Percentiles rank a stretch among this genome's conserved stretches.
Evolutionary conservation across 2,329 filamentous ascomycete species (phyloP).

Genomic region (Clonostachys solani): DNA sequence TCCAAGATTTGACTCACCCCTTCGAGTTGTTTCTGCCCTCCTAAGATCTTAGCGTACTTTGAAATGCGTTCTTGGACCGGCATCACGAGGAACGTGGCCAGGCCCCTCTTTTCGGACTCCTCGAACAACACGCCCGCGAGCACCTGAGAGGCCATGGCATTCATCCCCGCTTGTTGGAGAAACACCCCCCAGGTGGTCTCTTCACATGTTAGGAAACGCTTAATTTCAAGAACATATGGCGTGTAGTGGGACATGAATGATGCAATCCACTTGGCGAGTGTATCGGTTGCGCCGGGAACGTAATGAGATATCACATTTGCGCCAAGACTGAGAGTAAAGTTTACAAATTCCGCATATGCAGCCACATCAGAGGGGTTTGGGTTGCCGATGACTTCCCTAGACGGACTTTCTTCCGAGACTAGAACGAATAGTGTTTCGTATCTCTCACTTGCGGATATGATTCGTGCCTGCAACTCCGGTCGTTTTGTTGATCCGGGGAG

Average conservation of each 20-base stretch:
- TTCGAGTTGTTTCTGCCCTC: constrained; percentile 13
- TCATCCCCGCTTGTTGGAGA: constrained; percentile 26
- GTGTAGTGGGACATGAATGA: constrained; percentile 43
- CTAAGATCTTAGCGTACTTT: constrained; percentile 17
- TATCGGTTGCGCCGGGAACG: constrained; percentile 43
- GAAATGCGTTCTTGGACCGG: constrained; percentile 11
- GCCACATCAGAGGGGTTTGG: constrained; percentile 33
- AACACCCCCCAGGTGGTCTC: constrained; percentile 35
- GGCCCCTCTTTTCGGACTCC: constrained; percentile 15
- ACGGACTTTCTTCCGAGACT: constrained; percentile 48
- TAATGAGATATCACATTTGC: constrained; percentile 35
- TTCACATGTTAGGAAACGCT: constrained; percentile 25
- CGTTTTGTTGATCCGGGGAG: constrained; percentile 45
- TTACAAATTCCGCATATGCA: constrained; percentile 44
- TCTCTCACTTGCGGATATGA: constrained; percentile 46
- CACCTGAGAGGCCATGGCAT: constrained; percentile 27
- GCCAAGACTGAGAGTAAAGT: constrained; percentile 37
- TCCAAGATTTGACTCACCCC: constrained; percentile 6
- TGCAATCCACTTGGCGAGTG: constrained; percentile 50
- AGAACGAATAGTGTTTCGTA: constrained; percentile 69
- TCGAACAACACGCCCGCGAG: constrained; percentile 17
- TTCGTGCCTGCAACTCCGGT: constrained; percentile 47
- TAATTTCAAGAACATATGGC: constrained; percentile 14
- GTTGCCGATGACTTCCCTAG: constrained; percentile 33
- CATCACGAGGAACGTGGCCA: constrained; percentile 24